Evolutionary conservation across 2,329 filamentous ascomycete species (phyloP), one percentile per base, ranked within the genome.

Genomic region (Fusarium sambucinum): DNA sequence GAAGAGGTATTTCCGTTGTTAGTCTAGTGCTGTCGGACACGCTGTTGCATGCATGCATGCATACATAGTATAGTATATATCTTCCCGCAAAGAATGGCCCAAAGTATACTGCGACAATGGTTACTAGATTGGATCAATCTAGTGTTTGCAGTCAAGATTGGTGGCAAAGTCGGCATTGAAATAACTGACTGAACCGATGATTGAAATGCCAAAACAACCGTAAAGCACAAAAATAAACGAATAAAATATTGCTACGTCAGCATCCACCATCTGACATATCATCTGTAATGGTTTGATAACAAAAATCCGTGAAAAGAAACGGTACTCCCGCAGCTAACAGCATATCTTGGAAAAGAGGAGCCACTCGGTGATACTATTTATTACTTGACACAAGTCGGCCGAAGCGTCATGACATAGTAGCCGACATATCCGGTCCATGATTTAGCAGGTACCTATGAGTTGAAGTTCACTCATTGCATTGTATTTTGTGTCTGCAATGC

Each of bases 1-100:
- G 82, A 89, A 88, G 77, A 89, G 89, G 74, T 98, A 97, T 79
- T 91, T 97, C 77, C 90, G 94, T n/a, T 97, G 94, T 79, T 97
- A 33, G 29, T 32, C 40, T 17, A 30, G 25, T 30, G 10, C 6
- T 37, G 17, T 21, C n/a, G 16, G 29, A 45, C n/a, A 35, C n/a
- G 16, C 17, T 35, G 14, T 40, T 47, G 27, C 29, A 16, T 46
- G 32, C 42, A 52, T 35, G 35, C 35, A 13, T 38, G 7, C 12
- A 37, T 53, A 12, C 12, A 19, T 53, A 55, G 45, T 45, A 56
- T 55, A 60, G 54, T 45, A 60, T 68, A 70, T 42, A 53, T 23
- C 29, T 33, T 63, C 40, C 42, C 32, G 25, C 45, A 35, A 46
- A 38, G 32, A 42, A 55, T 35, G 25, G 45, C 35, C 29, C 32